Evolutionary conservation across 495 filamentous ascomycete genomes (phyloP), one percentile per base, ranked within the genome.

Genomic region (Corynascus novoguineensis): DNA sequence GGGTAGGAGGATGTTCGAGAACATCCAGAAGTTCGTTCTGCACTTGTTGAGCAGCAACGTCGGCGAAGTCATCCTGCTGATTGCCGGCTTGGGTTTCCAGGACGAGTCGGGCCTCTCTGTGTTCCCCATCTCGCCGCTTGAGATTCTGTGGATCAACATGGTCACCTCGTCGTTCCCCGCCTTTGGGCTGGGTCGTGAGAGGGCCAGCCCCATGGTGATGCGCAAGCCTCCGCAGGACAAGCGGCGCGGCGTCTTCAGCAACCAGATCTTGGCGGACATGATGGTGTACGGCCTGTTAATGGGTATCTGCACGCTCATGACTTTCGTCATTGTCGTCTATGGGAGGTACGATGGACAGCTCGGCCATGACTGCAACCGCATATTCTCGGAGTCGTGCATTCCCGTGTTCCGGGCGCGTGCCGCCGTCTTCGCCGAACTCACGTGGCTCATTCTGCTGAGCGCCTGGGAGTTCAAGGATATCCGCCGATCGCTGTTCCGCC

Each of bases 1-100:
- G 66, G 87, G 87, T 1, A 71, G 87, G 27, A 74, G 86, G 52
- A 80, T 90, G 65, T 90, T 89, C 66, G 85, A 86, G 60, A 90
- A 90, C 61, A 89, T 90, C 58, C 86, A 90, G 62, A 92, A 92
- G 75, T 90, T 90, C 62, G 75, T 90, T 22, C 75, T 90, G 65
- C 87, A 90, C 61, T 68, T 90, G 14, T 78, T 90, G 40, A 78
- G 81, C 35, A 83, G 83, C 53, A 91, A 91, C 67, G 82, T 91
- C 38, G 86, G 85, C 34, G 85, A 90, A 71, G 87, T 88, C 19
- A 81, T 83, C 56, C 75, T 86, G 14, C 74, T 91, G 17, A 78
- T 91, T 15, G 80, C 85, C 50, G 87, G 86, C 41, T 78, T 91
- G 1, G 84, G 74, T 4, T 89, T 91, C 74, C 84, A 86, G 63